These are phyloP conservation scores for Candida dendrica DNA, from an alignment of 805 yeast genomes.

Conservation along the genomic window DNA sequence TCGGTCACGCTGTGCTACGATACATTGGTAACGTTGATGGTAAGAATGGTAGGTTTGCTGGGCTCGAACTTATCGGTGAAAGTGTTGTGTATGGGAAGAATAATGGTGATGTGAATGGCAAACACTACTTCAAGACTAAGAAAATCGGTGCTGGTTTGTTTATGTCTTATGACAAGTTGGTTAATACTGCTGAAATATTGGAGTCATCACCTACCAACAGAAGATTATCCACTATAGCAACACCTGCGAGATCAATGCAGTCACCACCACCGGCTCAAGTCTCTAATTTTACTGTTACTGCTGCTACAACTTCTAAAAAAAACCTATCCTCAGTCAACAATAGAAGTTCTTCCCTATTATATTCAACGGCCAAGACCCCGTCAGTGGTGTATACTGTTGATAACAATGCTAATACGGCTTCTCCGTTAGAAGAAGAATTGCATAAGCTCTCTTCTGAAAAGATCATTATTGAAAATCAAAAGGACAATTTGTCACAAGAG, in stretches of 20 bases:
- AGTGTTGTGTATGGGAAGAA: conserved; percentile 68
- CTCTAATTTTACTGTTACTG: neutral
- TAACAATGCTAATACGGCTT: neutral
- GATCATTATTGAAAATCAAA: conserved; percentile 13
- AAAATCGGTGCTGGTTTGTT: conserved; percentile 70
- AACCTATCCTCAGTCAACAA: conserved; percentile 1
- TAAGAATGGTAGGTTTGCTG: conserved; percentile 75
- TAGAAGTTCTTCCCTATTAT: neutral
- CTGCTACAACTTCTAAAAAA: neutral
- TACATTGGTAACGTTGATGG: conserved; percentile 70
- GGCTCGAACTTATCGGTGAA: conserved; percentile 75
- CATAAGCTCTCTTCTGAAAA: conserved; percentile 13
- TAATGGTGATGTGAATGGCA: conserved; percentile 73
- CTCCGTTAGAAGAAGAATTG: conserved; percentile 11
- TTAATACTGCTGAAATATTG: conserved; percentile 7
- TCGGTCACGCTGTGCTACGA: conserved; percentile 59
- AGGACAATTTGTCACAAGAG: conserved; percentile 38
- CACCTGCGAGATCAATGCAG: neutral
- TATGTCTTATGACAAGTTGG: conserved; percentile 44
- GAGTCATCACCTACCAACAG: conserved; percentile 10
- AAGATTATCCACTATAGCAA: conserved; percentile 3
- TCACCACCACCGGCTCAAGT: conserved; percentile 2
- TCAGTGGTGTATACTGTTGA: neutral
- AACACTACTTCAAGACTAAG: conserved; percentile 57
- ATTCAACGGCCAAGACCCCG: conserved; percentile 7